Evolutionary conservation across 805 yeast species (phyloP).

Genomic region (Candida incommunis): DNA sequence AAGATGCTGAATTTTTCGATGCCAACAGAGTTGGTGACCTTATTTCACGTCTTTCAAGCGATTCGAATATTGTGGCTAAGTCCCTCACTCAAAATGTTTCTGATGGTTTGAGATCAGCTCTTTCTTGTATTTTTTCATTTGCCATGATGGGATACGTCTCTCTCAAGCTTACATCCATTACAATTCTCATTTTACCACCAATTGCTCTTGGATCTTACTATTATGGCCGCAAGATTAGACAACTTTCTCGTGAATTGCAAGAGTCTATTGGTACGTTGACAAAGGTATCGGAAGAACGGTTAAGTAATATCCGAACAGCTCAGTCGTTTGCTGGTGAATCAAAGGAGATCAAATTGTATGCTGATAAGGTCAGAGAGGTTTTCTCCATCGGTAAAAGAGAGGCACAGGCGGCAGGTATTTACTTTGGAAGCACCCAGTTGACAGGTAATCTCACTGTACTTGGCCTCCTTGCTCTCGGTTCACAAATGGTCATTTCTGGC

Average conservation of each 20-base stretch:
- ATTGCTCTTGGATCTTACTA: conserved; percentile 62
- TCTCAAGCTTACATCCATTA: conserved; percentile 66
- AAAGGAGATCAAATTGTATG: conserved; percentile 61
- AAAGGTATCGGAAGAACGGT: conserved; percentile 82
- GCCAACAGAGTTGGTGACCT: conserved; percentile 83
- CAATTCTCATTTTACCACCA: conserved; percentile 74
- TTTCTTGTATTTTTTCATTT: conserved; percentile 75
- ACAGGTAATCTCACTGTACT: conserved; percentile 71
- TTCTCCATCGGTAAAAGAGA: conserved; percentile 62
- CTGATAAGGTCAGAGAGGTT: conserved; percentile 51
- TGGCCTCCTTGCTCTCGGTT: conserved; percentile 68
- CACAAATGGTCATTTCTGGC: conserved; percentile 66
- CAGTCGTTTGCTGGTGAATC: conserved; percentile 84
- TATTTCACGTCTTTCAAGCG: conserved; percentile 76
- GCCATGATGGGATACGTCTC: conserved; percentile 87
- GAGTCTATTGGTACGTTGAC: conserved; percentile 75
- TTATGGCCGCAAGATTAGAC: conserved; percentile 69
- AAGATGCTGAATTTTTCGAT: conserved; percentile 83
- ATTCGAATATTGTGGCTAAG: conserved; percentile 75
- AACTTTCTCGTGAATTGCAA: conserved; percentile 62
- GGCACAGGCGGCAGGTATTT: conserved; percentile 63
- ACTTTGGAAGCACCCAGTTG: conserved; percentile 67
- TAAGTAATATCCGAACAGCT: conserved; percentile 72
- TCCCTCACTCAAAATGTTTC: conserved; percentile 80
- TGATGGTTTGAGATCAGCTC: conserved; percentile 77